Evolutionary conservation across 768 basidiomycete genomes (phyloP), one percentile per base, ranked within the genome.

Genomic region (Coprinopsis marcescibilis): DNA sequence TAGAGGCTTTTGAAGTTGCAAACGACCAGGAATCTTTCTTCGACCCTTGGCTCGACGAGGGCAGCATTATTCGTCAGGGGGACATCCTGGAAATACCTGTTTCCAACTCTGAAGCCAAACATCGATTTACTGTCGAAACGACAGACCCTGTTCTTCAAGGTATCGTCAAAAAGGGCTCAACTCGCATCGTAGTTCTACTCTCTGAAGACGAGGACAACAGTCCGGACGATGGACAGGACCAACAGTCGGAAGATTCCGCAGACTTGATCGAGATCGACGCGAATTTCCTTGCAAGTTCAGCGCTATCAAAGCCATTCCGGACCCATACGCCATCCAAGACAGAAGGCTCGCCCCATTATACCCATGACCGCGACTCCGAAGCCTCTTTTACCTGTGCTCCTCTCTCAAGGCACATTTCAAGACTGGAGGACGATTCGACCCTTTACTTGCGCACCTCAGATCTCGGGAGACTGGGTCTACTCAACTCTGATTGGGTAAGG

Each of bases 401-500:
- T 8, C 57, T 80, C 30, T 48, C 55, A 25, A 50, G 52, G 2
- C 66, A 67, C 2, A 53, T 69, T 11, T 65, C 70, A 23, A 13
- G 33, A 1, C 40, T 58, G 8, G 55, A 71, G 27, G 80, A 83
- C 44, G 73, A 83, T 41, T 67, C 64, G 33, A 75, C 82, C 2
- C 53, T 89, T 0, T 87, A 83, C 59, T 54, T 86, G 26, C 72
- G 74, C 25, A 80, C 84, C 2, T 57, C 69, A n/a, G 81, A 85
- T 48, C 68, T 92, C 13, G 73, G 77, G 30, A 75, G 69, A 43
- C 65, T 87, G 33, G 88, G 89, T 12, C 60, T 83, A 4, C 68
- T 88, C 41, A 76, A 77, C 51, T 83, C 83, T 25, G 89, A 90
- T 57, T 92, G 89, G 90, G 89, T 86, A 61, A 42, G 65, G n/a